Base-by-base conservation (phyloP, 805 yeast genomes). In the Ogataea minuta region DNA sequence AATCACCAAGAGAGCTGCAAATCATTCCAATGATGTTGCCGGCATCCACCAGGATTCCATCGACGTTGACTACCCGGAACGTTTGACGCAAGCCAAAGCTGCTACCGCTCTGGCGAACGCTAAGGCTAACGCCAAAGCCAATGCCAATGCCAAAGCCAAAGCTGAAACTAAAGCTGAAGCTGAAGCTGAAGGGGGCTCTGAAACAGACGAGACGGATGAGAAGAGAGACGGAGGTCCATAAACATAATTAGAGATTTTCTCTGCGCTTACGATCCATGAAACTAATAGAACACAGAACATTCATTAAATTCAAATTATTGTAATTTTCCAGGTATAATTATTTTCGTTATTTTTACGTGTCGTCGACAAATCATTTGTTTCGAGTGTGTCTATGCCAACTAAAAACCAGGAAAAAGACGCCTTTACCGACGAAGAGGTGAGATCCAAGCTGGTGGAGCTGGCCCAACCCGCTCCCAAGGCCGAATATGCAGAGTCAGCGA, bases 1-100 rank as follows among this genome's bases (percentile, higher is more conserved):
- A 21, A 64, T 73, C 34, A 66, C 75, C 1, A 45, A 48, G 8
- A 61, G 56, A 23, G 75, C 76, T 2, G 73, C 72, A 2, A 50
- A 54, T 6, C 65, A 70, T 34, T 57, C 77, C 0, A 66, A 73
- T 45, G 65, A 64, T 37, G 64, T 71, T 29, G 76, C 77, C 2
- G 77, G 77, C 4, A 64, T 69, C 23, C 63, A 59, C 33, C 45
- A 52, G 5, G 43, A 47, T 21, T 48, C 58, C 8, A 45, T 54
- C 11, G 44, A 48, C 31, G 24, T 39, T 16, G 28, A 39, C 13
- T 44, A 45, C 17, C 24, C 23, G 9, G 34, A 17, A 4, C 24
- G 30, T 4, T 9, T 25, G 6, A 25, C 21, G 5, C 21, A 8
- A 8, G 8, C 21, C 8, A 19, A 19, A 6, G 21, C 21, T 19